phyloP scores from a whole-genome alignment of 306 rosid genomes.

The Hippophae gyantsensis region DNA sequence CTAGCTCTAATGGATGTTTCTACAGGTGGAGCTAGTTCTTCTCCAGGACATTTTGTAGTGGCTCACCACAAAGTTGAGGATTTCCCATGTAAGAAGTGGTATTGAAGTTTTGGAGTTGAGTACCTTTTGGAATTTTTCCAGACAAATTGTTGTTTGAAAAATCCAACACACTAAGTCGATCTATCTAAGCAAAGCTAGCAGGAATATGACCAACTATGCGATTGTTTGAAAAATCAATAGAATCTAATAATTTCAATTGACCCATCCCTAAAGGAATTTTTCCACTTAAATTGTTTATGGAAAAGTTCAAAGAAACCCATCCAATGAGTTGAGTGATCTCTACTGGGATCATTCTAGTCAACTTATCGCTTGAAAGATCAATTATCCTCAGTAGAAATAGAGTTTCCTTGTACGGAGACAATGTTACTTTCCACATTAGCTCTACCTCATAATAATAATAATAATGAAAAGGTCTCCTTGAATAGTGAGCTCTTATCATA shows the following conservation, averaged over 20 bases:
- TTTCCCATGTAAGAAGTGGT: too few relatives aligned
- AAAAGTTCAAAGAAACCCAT: conserved; percentile 2
- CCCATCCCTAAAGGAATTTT: neutral
- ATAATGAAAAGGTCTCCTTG: too few relatives aligned
- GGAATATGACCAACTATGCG: neutral
- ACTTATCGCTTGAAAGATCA: conserved; percentile 14
- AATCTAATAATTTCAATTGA: neutral
- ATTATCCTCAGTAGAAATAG: neutral
- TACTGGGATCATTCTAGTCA: conserved; percentile 14
- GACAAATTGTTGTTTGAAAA: too few relatives aligned
- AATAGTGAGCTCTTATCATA: too few relatives aligned
- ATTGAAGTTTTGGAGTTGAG: too few relatives aligned
- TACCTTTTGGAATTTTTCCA: too few relatives aligned
- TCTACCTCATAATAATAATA: neutral
- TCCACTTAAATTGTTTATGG: neutral
- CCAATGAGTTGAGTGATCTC: neutral
- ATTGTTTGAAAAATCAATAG: conserved; percentile 4
- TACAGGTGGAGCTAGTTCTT: too few relatives aligned
- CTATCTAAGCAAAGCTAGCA: neutral
- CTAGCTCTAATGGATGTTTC: too few relatives aligned
- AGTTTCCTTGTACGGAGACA: neutral
- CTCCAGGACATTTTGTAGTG: too few relatives aligned
- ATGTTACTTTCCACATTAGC: neutral
- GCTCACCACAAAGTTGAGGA: too few relatives aligned
- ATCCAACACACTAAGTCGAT: conserved; percentile 5